Base-by-base conservation (phyloP, 2,329 filamentous ascomycete species). In the Rutstroemia sp. region DNA sequence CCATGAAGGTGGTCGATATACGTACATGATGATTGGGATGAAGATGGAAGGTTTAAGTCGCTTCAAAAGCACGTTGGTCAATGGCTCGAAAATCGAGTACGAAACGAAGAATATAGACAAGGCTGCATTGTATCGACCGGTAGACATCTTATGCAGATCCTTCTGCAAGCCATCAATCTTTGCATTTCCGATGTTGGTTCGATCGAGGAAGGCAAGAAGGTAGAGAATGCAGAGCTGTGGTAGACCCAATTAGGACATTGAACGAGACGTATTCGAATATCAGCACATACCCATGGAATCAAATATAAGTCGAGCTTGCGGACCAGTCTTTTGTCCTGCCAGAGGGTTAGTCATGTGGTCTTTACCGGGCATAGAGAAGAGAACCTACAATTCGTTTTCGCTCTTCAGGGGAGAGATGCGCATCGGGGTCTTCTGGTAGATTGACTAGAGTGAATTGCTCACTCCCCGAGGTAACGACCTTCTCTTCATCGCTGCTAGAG, bases 91-190 rank as follows among this genome's bases (percentile, higher is more conserved):
- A 34, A 91, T 71, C 2, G 88, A 79, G 69, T 96, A 96, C 0
- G 87, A 90, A 49, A 95, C 78, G 73, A 95, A 95, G 74, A 95
- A 95, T 63, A 95, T 86, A 34, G 87, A 89, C 8, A 95, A 76
- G 0, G 84, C 81, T 23, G 80, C 76, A 69, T 92, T 92, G 73
- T 91, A 95, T 66, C 87, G 76, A 6, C 76, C 71, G 2, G 79
- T 76, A 0, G 77, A 78, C 75, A 92, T 81, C 30, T 78, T 62
- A 5, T 65, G 54, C n/a, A 94, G 73, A 57, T 87, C 83, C 10
- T 30, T 72, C 40, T 66, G 92, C 23, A 90, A 64, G 1, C 78
- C 76, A 25, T 78, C 79, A 58, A 85, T 79, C 61, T 82, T 84
- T 39, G 82, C 89, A 72, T 78, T 94, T 46, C 88, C 88, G 58